phyloP scores from a whole-genome alignment of 805 yeast genomes.

The Maudiozyma pseudohumilis region DNA sequence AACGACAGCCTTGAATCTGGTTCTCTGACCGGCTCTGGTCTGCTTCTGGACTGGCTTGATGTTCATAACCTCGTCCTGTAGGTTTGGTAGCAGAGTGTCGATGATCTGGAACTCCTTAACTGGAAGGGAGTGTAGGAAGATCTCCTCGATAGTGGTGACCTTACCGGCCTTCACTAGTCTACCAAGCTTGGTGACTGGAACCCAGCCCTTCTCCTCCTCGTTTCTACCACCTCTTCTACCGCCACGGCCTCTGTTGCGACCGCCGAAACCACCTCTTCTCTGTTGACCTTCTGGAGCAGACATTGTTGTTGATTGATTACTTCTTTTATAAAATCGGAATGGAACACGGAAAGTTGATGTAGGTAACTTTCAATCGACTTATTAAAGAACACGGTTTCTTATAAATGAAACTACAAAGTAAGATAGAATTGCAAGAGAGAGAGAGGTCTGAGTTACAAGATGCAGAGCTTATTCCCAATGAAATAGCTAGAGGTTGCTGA shows the following conservation, averaged over 20 bases:
- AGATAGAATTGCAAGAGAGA: no score
- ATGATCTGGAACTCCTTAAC: conserved; percentile 99
- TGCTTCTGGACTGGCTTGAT: conserved; percentile 99
- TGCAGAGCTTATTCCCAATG: no score
- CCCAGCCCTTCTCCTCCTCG: conserved; percentile 98
- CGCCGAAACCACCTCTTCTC: conserved; percentile 46
- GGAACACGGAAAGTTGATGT: conserved; percentile 44
- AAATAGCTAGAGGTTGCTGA: no score
- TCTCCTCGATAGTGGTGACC: conserved; percentile 92
- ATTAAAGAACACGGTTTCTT: conserved; percentile 5
- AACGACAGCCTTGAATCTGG: conserved; percentile 99
- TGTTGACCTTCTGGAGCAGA: conserved; percentile 26
- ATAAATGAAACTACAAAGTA: conserved; percentile 1
- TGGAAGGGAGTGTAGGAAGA: conserved; percentile 98
- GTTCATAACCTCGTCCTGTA: conserved; percentile 99
- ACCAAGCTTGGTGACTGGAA: conserved; percentile 99
- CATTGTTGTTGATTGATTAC: conserved; percentile 11
- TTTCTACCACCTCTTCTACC: conserved; percentile 69
- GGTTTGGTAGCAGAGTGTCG: conserved; percentile 89
- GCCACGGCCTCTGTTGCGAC: conserved; percentile 48
- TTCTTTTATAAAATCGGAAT: conserved; percentile 33
- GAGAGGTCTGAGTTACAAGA: no score
- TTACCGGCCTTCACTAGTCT: conserved; percentile 99
- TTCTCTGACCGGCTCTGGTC: conserved; percentile 99
- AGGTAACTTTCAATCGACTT: conserved; percentile 46